phyloP scores from a whole-genome alignment of 768 basidiomycete species.

The Boletus subparvulus region DNA sequence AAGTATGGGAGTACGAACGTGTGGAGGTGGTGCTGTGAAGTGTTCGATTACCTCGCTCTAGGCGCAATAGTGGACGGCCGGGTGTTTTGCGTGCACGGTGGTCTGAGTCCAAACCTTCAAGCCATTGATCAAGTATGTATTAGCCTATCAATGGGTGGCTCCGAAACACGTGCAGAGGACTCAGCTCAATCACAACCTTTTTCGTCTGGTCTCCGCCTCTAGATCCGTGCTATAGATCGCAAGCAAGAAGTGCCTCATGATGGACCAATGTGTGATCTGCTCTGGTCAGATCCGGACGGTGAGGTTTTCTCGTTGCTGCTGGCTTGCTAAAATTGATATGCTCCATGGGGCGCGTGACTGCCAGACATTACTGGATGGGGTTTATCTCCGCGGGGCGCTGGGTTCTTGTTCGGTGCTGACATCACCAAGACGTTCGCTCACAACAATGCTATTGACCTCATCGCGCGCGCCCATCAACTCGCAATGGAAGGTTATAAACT shows the following conservation, averaged over 20 bases:
- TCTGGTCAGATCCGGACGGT: slow-evolving; percentile 99
- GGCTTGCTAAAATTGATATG: slow-evolving; percentile 24
- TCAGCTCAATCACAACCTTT: slow-evolving; percentile 24
- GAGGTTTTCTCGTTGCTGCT: slow-evolving; percentile 15
- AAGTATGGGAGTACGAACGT: slow-evolving; percentile 95
- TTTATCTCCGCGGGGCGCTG: slow-evolving; percentile 95
- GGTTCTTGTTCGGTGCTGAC: slow-evolving; percentile 91
- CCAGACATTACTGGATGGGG: slow-evolving; percentile 93
- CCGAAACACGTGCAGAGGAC: slow-evolving; percentile 14
- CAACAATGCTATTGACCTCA: slow-evolving; percentile 89
- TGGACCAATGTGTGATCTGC: slow-evolving; percentile 95
- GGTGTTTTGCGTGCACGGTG: slow-evolving; percentile 97
- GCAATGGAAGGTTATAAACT: slow-evolving; percentile 98
- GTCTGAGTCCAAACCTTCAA: slow-evolving; percentile 85
- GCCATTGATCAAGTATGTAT: slow-evolving; percentile 80
- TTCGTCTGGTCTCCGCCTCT: slow-evolving; percentile 17
- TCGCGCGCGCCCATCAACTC: slow-evolving; percentile 95
- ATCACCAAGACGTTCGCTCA: slow-evolving; percentile 89
- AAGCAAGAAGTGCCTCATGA: slow-evolving; percentile 99
- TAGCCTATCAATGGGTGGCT: slow-evolving; percentile 15
- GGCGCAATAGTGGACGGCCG: slow-evolving; percentile 96
- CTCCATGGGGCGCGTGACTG: slow-evolving; percentile 3
- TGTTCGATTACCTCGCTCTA: slow-evolving; percentile 94
- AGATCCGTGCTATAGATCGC: slow-evolving; percentile 93
- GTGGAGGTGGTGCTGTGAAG: slow-evolving; percentile 98